phyloP scores from a whole-genome alignment of 805 yeast genomes.

The Saccharomycopsis babjevae region DNA sequence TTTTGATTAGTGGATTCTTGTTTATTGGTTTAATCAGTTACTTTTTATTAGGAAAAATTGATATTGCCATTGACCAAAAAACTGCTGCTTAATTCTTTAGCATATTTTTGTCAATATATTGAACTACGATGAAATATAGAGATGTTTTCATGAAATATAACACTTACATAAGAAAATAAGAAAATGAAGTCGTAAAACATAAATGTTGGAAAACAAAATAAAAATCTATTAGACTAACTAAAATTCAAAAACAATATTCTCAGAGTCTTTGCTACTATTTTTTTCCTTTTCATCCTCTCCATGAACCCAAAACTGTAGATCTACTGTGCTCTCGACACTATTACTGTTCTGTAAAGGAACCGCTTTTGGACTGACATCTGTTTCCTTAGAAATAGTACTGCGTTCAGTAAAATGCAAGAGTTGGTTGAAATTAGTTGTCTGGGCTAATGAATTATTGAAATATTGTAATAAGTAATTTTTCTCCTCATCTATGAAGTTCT shows the following conservation, averaged over 20 bases:
- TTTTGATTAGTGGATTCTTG: constrained; percentile 50
- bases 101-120: neutral
- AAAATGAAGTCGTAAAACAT: neutral
- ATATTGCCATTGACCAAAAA: constrained; percentile 27
- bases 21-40: constrained; percentile 49
- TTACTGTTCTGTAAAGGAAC: neutral
- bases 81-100: neutral
- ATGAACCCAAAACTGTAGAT: neutral
- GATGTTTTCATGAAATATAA: neutral
- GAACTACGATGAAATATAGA: neutral
- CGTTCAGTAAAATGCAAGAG: neutral
- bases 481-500: neutral
- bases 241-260: neutral
- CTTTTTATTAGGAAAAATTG: constrained; percentile 38
- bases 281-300: neutral
- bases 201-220: neutral
- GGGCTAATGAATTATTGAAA: neutral
- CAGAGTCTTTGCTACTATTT: neutral
- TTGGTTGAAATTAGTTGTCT: neutral
- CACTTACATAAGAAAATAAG: neutral
- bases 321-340: neutral
- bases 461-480: neutral
- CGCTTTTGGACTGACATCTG: neutral
- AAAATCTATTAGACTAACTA: neutral
- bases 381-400: neutral